A percentile compares a stretch with the other conserved stretches of the same genome.
Conservation (phyloP, 2,329 filamentous ascomycete genomes). For the Phialocephala subalpina region DNA sequence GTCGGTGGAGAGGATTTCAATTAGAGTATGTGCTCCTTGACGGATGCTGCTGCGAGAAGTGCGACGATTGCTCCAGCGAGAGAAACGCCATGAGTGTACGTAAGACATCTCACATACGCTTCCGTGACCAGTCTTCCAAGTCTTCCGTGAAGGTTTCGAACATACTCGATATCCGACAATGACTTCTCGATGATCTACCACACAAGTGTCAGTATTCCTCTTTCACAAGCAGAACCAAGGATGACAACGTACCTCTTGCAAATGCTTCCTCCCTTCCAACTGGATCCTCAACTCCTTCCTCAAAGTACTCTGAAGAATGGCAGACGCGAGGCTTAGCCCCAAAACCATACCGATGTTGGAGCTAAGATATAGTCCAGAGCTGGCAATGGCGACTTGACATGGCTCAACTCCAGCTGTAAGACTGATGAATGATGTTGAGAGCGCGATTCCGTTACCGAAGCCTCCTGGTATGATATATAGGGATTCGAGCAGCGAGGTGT, state of each 20-base stretch:
- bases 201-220: background rate
- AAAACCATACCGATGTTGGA: slow-evolving; percentile 34
- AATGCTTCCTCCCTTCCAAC: slow-evolving; percentile 23
- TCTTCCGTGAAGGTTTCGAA: slow-evolving; percentile 23
- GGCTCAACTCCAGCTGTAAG: slow-evolving; percentile 55
- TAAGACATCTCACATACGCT: slow-evolving; percentile 34
- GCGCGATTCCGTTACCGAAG: slow-evolving; percentile 56
- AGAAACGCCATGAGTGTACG: slow-evolving; percentile 34
- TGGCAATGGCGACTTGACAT: slow-evolving; percentile 57
- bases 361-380: slow-evolving; percentile 55
- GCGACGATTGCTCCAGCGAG: slow-evolving; percentile 19
- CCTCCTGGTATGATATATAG: slow-evolving; percentile 66
- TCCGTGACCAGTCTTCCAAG: slow-evolving; percentile 30
- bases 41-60: slow-evolving; percentile 21
- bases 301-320: slow-evolving; percentile 32
- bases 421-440: slow-evolving; percentile 56
- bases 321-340: slow-evolving; percentile 33
- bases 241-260: slow-evolving; percentile 10
- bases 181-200: slow-evolving; percentile 29
- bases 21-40: slow-evolving; percentile 22
- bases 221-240: background rate
- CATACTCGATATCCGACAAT: slow-evolving; percentile 31
- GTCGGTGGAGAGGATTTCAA: too few relatives aligned
- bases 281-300: slow-evolving; percentile 27
- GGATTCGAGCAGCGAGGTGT: slow-evolving; percentile 63